These are phyloP conservation scores for Exutisphaerella laricina DNA, from an alignment of 2,329 filamentous ascomycete genomes.

Conservation along the genomic window DNA sequence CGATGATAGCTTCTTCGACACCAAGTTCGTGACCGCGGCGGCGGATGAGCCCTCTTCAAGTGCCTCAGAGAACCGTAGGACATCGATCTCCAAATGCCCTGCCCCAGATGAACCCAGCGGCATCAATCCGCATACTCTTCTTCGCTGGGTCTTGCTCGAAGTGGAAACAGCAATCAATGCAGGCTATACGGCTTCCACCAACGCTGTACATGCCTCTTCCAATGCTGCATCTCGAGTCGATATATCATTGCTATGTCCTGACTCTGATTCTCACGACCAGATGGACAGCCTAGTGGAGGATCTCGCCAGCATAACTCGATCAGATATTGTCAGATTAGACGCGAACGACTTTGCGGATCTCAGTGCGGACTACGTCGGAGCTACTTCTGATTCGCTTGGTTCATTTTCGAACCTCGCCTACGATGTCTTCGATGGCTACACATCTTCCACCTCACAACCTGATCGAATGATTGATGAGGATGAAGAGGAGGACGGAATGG, in stretches of 20 bases:
- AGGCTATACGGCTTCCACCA: conserved; percentile 17
- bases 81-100: conserved; percentile 3
- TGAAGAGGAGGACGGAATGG: conserved; percentile 41
- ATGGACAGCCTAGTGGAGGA: conserved; percentile 59
- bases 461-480: conserved; percentile 9
- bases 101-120: conserved; percentile 12
- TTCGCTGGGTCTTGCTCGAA: conserved; percentile 25
- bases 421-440: conserved; percentile 46
- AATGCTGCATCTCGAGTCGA: conserved; percentile 28
- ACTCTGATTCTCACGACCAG: conserved; percentile 46
- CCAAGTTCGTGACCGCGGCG: conserved; percentile 8
- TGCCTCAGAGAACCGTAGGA: not conserved
- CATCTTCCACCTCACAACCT: conserved; percentile 22
- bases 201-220: conserved; percentile 13
- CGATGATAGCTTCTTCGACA: conserved; percentile 22
- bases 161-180: conserved; percentile 26
- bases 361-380: conserved; percentile 63
- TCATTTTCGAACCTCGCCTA: conserved; percentile 46
- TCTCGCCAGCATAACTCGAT: conserved; percentile 55
- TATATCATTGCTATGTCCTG: conserved; percentile 47
- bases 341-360: conserved; percentile 66
- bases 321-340: conserved; percentile 63
- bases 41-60: not conserved
- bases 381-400: conserved; percentile 44
- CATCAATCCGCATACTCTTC: conserved; percentile 15